Base-by-base conservation (phyloP, 1,139 yeast species). In the Diutina ranongensis region DNA sequence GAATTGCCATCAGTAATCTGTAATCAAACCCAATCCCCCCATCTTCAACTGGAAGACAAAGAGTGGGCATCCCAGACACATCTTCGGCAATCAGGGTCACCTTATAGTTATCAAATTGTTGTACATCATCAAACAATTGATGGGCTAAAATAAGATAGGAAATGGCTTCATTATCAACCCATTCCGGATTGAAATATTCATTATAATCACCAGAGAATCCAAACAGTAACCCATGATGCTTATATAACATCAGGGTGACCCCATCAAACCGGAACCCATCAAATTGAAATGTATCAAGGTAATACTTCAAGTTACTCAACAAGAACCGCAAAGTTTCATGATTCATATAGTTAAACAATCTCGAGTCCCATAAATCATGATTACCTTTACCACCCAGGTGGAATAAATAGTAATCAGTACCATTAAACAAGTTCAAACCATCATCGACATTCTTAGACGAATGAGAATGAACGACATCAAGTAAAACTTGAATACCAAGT, bases 221-320 rank as follows among this genome's bases (percentile, higher is more conserved):
- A 47, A 82, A 81, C 46, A 92, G 86, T 50, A 86, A 78, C 44
- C 98, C 98, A 59, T 92, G 98, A 59, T 92, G 97, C 45, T 73
- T 63, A 60, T 92, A 92, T 45, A 92, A 68, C 95, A 92, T 89
- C 51, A 88, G 78, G 20, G 97, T 92, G 45, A 92, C 96, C 50
- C 98, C 98, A 60, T 92, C 98, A 55, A 92, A 92, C 58, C 98
- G 72, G 67, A 89, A 92, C 4, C 98, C 98, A 59, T 92, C 98
- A 63, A 92, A 92, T 49, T 78, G 72, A 63, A 79, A 92, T 50
- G 78, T 88, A 46, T 88, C 95, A 47, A 88, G 67, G 64, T 79
- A 92, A 60, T 76, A 92, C 50, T 89, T 83, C 59, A 92, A 70
- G 61, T 92, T 92, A n/a, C 95, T 81, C 50, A 92, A 71, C 51